phyloP scores from a whole-genome alignment of 176 grass and related monocot species.

The Aegilops sharonensis region DNA sequence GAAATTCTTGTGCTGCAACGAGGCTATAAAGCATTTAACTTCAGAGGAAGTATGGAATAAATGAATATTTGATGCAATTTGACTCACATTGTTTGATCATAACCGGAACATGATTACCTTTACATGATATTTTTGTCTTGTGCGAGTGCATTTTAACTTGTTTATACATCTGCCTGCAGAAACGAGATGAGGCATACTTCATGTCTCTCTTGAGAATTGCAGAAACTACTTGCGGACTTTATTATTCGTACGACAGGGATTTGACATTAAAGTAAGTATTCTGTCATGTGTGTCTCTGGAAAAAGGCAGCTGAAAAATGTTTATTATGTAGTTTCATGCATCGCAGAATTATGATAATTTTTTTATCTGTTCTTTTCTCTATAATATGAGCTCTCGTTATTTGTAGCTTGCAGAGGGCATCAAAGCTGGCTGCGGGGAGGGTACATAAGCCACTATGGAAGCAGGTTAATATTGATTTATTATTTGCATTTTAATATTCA shows the following conservation, averaged over 20 bases:
- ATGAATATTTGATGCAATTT: constrained; percentile 21
- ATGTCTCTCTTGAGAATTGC: constrained; percentile 90
- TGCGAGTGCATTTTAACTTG: constrained; percentile 8
- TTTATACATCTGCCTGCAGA: constrained; percentile 53
- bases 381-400: constrained; percentile 20
- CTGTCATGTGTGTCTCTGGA: constrained; percentile 6
- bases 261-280: constrained; percentile 85
- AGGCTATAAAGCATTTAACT: constrained; percentile 85
- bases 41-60: constrained; percentile 71
- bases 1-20: constrained; percentile 87
- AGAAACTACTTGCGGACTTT: constrained; percentile 79
- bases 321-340: neutral
- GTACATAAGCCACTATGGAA: constrained; percentile 92
- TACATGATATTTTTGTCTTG: constrained; percentile 22
- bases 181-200: constrained; percentile 92
- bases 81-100: constrained; percentile 22
- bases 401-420: constrained; percentile 88
- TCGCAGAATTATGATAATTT: neutral
- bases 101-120: neutral
- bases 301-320: constrained; percentile 14
- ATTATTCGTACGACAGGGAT: constrained; percentile 89
- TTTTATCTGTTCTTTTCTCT: constrained; percentile 2
- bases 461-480: constrained; percentile 55
- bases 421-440: constrained; percentile 67
- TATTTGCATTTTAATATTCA: neutral